phyloP scores from a whole-genome alignment of 2,329 filamentous ascomycete species.

The Alternaria brassicicola region DNA sequence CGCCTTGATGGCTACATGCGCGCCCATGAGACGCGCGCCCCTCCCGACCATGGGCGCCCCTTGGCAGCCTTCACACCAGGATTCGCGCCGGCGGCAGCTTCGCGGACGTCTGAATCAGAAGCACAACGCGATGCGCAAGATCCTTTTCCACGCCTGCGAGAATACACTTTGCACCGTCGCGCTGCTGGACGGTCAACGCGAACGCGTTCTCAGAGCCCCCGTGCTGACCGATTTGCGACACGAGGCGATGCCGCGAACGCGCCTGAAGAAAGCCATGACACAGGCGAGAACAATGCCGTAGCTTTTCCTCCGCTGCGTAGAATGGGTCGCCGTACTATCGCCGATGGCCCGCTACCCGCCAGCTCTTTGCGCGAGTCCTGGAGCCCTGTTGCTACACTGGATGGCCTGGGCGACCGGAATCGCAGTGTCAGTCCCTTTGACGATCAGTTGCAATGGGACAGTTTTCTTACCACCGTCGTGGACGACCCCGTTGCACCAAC shows the following conservation, averaged over 20 bases:
- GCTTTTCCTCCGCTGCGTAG: slow-evolving; percentile 46
- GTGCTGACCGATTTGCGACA: slow-evolving; percentile 4
- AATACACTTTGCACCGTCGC: slow-evolving; percentile 18
- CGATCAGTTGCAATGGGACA: slow-evolving; percentile 71
- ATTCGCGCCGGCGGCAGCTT: slow-evolving; percentile 42
- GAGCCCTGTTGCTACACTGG: slow-evolving; percentile 53
- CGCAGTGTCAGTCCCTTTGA: slow-evolving; percentile 75
- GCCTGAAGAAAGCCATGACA: slow-evolving; percentile 29
- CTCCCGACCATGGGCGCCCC: slow-evolving; percentile 19
- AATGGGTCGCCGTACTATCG: slow-evolving; percentile 47
- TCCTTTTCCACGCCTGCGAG: neutral
- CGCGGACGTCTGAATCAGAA: slow-evolving; percentile 16
- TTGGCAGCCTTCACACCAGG: slow-evolving; percentile 43
- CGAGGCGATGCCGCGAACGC: slow-evolving; percentile 10
- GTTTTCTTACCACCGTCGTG: slow-evolving; percentile 77
- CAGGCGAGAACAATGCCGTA: slow-evolving; percentile 35
- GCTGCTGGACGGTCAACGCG: slow-evolving; percentile 16
- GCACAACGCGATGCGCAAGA: slow-evolving; percentile 11
- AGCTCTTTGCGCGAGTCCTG: slow-evolving; percentile 49
- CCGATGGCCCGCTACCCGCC: slow-evolving; percentile 43
- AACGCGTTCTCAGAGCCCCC: slow-evolving; percentile 22
- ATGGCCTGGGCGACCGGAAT: slow-evolving; percentile 84
- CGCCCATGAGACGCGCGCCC: slow-evolving; percentile 19
- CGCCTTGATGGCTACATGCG: slow-evolving; percentile 20
- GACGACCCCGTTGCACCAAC: slow-evolving; percentile 83